Conservation (phyloP, 495 filamentous ascomycete genomes). For the Oidiodendron maius region DNA sequence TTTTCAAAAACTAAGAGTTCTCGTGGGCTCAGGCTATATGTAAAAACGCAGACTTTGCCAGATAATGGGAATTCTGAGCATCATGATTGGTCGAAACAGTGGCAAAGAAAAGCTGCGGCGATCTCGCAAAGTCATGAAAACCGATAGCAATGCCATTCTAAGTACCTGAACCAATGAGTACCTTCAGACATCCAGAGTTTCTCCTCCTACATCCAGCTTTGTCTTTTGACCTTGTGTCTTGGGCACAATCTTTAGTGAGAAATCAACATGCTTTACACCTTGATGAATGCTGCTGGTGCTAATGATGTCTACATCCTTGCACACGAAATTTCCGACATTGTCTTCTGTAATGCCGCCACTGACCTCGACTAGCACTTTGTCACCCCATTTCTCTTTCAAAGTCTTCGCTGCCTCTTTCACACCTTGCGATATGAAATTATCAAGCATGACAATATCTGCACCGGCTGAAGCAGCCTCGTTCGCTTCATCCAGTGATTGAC, state of each 20-base stretch:
- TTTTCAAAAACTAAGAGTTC: too few species aligned
- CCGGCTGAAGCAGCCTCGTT: conserved; percentile 86
- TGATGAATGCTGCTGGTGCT: conserved; percentile 96
- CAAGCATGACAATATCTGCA: conserved; percentile 93
- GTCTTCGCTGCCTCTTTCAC: conserved; percentile 62
- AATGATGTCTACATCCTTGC: conserved; percentile 80
- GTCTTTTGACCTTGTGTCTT: too few species aligned
- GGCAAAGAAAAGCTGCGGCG: too few species aligned
- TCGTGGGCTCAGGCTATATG: too few species aligned
- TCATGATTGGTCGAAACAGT: too few species aligned
- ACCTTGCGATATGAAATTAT: conserved; percentile 80
- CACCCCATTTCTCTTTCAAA: conserved; percentile 72
- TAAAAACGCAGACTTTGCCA: too few species aligned
- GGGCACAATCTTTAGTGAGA: conserved; percentile 92
- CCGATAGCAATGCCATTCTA: too few species aligned
- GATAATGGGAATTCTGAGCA: too few species aligned
- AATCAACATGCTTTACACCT: conserved; percentile 87
- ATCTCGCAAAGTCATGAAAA: too few species aligned
- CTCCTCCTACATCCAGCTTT: too few species aligned
- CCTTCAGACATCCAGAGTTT: too few species aligned
- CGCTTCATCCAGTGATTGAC: conserved; percentile 77
- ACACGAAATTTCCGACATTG: conserved; percentile 59
- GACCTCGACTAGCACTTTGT: conserved; percentile 75
- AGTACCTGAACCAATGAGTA: too few species aligned
- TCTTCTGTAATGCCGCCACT: conserved; percentile 83